phyloP scores from a whole-genome alignment of 2,329 filamentous ascomycete species.

The Mycosphaerella sp. region DNA sequence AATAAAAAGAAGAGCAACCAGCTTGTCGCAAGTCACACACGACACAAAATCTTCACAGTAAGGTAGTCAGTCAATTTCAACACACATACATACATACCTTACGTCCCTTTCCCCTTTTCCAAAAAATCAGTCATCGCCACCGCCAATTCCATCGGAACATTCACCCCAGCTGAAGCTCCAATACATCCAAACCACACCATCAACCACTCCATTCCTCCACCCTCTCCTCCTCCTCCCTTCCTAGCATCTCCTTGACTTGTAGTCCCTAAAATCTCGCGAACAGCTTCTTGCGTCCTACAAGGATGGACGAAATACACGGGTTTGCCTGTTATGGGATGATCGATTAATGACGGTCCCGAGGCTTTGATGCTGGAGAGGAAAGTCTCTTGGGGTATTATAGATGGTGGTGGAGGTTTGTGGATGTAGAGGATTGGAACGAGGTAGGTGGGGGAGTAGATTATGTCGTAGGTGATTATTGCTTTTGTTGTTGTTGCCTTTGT shows the following conservation, averaged over 20 bases:
- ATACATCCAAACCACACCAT: not conserved
- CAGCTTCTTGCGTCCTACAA: constrained; percentile 77
- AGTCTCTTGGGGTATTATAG: not conserved
- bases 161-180: not conserved
- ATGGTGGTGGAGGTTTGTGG: constrained; percentile 35
- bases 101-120: too few species aligned
- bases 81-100: too few species aligned
- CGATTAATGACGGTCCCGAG: constrained; percentile 44
- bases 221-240: too few species aligned
- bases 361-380: constrained; percentile 32
- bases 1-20: too few species aligned
- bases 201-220: not conserved
- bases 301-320: constrained; percentile 90
- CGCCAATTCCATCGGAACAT: not conserved
- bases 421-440: constrained; percentile 43
- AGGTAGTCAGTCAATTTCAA: too few species aligned
- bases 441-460: constrained; percentile 41
- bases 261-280: constrained; percentile 44
- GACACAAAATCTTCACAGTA: too few species aligned
- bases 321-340: constrained; percentile 73
- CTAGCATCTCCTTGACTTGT: too few species aligned
- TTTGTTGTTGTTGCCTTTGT: not conserved
- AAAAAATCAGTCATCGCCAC: too few species aligned
- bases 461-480: constrained; percentile 32
- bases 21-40: too few species aligned